A percentile compares a stretch with the other conserved stretches of the same genome.
These are phyloP conservation scores for Trichoderma guizhouense DNA, from an alignment of 2,329 filamentous ascomycete species.

Conservation along the genomic window DNA sequence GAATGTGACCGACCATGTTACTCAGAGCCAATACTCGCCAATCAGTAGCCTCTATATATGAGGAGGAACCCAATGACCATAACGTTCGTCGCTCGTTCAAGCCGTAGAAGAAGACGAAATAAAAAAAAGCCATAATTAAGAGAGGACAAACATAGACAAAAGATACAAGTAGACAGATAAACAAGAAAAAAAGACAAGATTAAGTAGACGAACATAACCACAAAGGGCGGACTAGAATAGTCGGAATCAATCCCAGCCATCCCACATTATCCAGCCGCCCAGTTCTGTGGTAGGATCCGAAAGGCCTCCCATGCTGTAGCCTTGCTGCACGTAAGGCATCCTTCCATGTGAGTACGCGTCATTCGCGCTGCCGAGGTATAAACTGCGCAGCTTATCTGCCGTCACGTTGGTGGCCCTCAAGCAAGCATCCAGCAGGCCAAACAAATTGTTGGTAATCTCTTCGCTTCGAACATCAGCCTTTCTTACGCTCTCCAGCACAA, in stretches of 20 bases:
- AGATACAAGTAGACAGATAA: background rate
- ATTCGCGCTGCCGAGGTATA: conserved; percentile 17
- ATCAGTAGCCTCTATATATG: background rate
- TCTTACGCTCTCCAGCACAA: conserved; percentile 47
- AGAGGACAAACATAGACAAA: background rate
- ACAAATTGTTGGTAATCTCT: conserved; percentile 41
- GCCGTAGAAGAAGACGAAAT: background rate
- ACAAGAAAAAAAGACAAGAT: background rate
- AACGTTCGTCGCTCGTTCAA: background rate
- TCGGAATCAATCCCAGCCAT: conserved; percentile 35
- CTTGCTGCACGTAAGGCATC: conserved; percentile 31
- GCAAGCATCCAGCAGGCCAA: conserved; percentile 43
- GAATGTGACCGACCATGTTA: background rate
- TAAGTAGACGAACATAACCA: background rate
- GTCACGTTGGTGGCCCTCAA: conserved; percentile 43
- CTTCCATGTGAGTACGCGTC: conserved; percentile 30
- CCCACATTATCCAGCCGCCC: conserved; percentile 40
- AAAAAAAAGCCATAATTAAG: background rate
- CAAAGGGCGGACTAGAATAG: background rate
- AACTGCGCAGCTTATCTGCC: conserved; percentile 34
- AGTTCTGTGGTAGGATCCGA: conserved; percentile 28
- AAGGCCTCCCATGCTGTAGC: conserved; percentile 26
- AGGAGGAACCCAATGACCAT: background rate
- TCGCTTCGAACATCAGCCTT: conserved; percentile 40
- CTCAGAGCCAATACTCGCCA: background rate